Evolutionary conservation across 176 grass and related monocot genomes (phyloP), one percentile per base, ranked within the genome.

Genomic region (Bonia amplexicaulis): DNA sequence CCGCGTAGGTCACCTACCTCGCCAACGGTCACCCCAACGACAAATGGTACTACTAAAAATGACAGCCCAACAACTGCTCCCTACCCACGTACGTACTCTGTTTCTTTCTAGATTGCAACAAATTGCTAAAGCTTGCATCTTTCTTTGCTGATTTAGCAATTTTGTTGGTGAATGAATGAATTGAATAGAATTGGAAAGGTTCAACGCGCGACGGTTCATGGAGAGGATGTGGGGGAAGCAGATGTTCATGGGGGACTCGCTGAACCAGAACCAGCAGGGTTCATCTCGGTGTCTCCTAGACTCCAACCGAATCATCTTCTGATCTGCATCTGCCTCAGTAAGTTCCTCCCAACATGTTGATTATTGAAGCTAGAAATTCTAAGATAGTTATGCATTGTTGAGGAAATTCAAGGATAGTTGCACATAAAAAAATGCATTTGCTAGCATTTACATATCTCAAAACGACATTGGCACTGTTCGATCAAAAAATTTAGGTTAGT

Each of bases 191-290:
- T 37, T 37, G 35, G 2, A 37, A 37, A 37, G 96, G 70, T 98
- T 98, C 72, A 91, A 98, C 19, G 91, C 96, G 8, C 77, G 88
- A 61, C 23, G 94, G n/a, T 85, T 95, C 66, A 76, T 98, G 89
- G 87, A 92, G 83, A 58, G 82, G 78, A 86, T 98, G 79, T 59
- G 96, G 15, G 92, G 92, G 65, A 99, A 99, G 84, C 76, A 93
- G 29, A 89, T 96, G 84, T 99, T 99, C 74, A 93, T 96, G 19
- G 96, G 96, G 47, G 96, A 99, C 75, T 99, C 96, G 15, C 76
- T 99, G 31, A 99, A 99, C 75, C 66, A 91, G 49, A 99, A 99
- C 88, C 96, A 99, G 87, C 31, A 0, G 31, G 31, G 31, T 33
- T 33, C 3, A 33, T 33, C 31, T 33, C 3, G 31, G 31, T 3